Conservation (phyloP, 2,329 filamentous ascomycete genomes). For the Onygenales sp. region DNA sequence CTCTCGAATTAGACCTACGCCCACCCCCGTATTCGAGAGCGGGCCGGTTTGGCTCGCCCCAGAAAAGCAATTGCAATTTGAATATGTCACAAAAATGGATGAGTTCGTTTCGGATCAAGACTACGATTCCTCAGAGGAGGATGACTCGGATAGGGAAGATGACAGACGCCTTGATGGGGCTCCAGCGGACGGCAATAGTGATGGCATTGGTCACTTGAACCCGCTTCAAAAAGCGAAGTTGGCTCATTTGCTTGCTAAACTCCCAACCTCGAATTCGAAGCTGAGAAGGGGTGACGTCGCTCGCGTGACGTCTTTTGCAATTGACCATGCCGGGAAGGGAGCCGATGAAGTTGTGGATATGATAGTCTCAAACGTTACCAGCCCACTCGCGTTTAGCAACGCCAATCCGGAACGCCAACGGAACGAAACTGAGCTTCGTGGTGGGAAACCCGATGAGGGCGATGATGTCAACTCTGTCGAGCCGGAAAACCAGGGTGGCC, state of each 20-base stretch:
- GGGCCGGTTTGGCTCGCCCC: slow-evolving; percentile 70
- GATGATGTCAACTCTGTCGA: slow-evolving; percentile 20
- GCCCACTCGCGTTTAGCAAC: slow-evolving; percentile 62
- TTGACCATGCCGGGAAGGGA: slow-evolving; percentile 74
- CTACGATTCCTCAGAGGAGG: slow-evolving; percentile 80
- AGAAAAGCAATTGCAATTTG: slow-evolving; percentile 63
- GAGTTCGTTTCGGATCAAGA: slow-evolving; percentile 77
- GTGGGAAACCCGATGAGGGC: slow-evolving; percentile 22
- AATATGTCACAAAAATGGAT: slow-evolving; percentile 66
- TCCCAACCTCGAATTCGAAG: slow-evolving; percentile 65
- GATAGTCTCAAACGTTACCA: slow-evolving; percentile 71
- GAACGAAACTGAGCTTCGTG: slow-evolving; percentile 8
- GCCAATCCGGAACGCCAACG: slow-evolving; percentile 49
- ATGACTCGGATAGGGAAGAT: slow-evolving; percentile 47
- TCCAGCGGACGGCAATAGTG: slow-evolving; percentile 29
- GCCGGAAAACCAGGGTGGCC: slow-evolving; percentile 22
- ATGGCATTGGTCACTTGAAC: slow-evolving; percentile 61
- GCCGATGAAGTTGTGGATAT: slow-evolving; percentile 88
- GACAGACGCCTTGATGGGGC: slow-evolving; percentile 35
- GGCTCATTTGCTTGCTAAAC: slow-evolving; percentile 68
- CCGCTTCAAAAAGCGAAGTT: slow-evolving; percentile 78
- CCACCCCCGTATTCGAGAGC: slow-evolving; percentile 59
- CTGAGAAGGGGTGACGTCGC: slow-evolving; percentile 80
- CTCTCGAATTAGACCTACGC: slow-evolving; percentile 40
- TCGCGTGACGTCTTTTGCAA: slow-evolving; percentile 76